phyloP scores from a whole-genome alignment of 2,329 filamentous ascomycete genomes.

The Aspergillus luchuensis region DNA sequence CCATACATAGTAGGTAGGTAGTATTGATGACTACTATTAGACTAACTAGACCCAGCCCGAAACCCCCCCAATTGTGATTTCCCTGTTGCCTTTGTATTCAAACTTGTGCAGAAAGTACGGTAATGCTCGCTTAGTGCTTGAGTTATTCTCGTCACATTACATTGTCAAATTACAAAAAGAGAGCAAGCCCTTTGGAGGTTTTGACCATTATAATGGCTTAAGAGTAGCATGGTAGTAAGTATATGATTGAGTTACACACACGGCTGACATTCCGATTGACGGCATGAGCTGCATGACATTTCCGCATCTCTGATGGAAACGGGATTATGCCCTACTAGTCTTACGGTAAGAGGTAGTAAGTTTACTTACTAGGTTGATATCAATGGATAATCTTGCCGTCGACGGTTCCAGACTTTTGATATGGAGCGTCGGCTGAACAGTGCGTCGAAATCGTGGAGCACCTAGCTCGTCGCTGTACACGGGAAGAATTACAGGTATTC shows the following conservation, averaged over 20 bases:
- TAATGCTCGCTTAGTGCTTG: too few species aligned
- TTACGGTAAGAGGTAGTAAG: neutral
- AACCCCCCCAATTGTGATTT: too few species aligned
- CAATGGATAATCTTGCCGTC: neutral
- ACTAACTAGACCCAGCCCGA: too few species aligned
- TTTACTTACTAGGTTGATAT: neutral
- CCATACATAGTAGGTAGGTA: neutral
- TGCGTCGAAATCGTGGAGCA: neutral
- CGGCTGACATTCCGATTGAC: neutral
- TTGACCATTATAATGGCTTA: neutral
- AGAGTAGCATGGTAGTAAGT: neutral
- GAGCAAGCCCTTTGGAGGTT: neutral
- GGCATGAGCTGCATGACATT: neutral
- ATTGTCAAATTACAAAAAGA: too few species aligned
- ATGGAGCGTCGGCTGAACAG: neutral
- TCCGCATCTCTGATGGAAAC: neutral
- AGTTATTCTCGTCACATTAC: too few species aligned
- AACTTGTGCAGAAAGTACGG: too few species aligned
- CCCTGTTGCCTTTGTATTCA: too few species aligned
- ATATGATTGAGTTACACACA: neutral
- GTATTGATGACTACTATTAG: too few species aligned
- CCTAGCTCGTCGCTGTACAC: neutral
- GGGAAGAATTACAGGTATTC: neutral
- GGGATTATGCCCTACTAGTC: neutral
- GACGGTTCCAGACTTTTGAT: neutral